These are phyloP conservation scores for Metschnikowia lachancei DNA, from an alignment of 805 yeast genomes.

Conservation along the genomic window DNA sequence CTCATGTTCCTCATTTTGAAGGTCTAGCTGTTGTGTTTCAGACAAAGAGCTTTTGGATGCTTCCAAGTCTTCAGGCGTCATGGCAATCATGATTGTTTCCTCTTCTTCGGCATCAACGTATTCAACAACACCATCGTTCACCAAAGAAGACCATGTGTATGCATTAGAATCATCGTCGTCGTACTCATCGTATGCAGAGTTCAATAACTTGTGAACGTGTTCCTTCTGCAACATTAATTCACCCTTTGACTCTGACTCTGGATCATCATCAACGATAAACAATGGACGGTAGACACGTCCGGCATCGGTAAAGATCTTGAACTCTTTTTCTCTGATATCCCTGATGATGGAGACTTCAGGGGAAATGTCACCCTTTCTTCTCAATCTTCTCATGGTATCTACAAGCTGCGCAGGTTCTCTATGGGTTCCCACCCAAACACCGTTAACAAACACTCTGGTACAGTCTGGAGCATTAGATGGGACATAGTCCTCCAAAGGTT, in stretches of 20 bases:
- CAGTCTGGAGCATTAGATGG: conserved; percentile 90
- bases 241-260: conserved; percentile 63
- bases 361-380: conserved; percentile 93
- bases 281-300: conserved; percentile 97
- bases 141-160: conserved; percentile 82
- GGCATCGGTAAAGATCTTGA: conserved; percentile 95
- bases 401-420: conserved; percentile 92
- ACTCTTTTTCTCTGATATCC: conserved; percentile 94
- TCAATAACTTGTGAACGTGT: conserved; percentile 69
- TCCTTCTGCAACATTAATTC: conserved; percentile 82
- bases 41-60: conserved; percentile 48
- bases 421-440: conserved; percentile 99
- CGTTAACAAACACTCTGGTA: conserved; percentile 93
- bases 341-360: conserved; percentile 96
- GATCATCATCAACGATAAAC: conserved; percentile 87
- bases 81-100: conserved; percentile 96
- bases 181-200: conserved; percentile 61
- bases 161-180: conserved; percentile 47
- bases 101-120: conserved; percentile 99
- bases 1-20: conserved; percentile 44
- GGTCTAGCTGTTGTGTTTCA: conserved; percentile 42
- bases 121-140: conserved; percentile 86
- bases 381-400: conserved; percentile 82
- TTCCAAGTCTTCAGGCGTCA: conserved; percentile 96
- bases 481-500: conserved; percentile 91